Conservation (phyloP, 2,329 filamentous ascomycete species). For the Fusarium sp. region DNA sequence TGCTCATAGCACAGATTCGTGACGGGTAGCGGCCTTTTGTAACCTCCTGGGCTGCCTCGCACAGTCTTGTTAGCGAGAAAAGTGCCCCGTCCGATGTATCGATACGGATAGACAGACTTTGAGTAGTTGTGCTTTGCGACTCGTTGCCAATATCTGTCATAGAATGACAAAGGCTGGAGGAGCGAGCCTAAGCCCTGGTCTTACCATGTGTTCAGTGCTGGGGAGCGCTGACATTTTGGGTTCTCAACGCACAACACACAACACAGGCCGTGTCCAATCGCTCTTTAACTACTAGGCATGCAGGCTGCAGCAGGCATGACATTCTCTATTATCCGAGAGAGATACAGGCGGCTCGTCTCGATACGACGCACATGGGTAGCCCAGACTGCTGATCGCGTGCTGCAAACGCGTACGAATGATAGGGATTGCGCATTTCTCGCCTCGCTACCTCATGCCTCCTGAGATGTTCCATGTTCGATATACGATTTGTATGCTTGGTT, state of each 20-base stretch:
- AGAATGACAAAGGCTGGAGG: background rate
- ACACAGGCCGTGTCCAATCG: background rate
- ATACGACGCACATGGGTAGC: conserved; percentile 21
- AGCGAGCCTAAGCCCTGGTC: conserved; percentile 9
- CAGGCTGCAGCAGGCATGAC: no score
- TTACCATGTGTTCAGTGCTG: background rate
- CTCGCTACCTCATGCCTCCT: conserved; percentile 22
- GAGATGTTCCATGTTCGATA: conserved; percentile 23
- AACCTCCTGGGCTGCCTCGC: conserved; percentile 17
- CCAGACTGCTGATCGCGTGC: conserved; percentile 25
- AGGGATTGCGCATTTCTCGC: conserved; percentile 21
- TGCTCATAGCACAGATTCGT: conserved; percentile 21
- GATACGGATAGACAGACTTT: background rate
- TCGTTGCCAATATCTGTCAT: background rate
- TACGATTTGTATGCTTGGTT: background rate
- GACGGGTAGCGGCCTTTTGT: conserved; percentile 9
- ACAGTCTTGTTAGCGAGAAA: conserved; percentile 2
- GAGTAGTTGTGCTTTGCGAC: background rate
- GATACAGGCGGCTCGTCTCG: conserved; percentile 2
- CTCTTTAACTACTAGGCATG: no score
- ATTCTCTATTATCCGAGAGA: background rate
- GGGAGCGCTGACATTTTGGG: background rate
- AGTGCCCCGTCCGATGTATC: background rate
- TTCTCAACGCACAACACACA: background rate
- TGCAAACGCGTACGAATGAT: conserved; percentile 3